phyloP scores from a whole-genome alignment of 306 rosid genomes.

The peach (Prunus persica) region DNA sequence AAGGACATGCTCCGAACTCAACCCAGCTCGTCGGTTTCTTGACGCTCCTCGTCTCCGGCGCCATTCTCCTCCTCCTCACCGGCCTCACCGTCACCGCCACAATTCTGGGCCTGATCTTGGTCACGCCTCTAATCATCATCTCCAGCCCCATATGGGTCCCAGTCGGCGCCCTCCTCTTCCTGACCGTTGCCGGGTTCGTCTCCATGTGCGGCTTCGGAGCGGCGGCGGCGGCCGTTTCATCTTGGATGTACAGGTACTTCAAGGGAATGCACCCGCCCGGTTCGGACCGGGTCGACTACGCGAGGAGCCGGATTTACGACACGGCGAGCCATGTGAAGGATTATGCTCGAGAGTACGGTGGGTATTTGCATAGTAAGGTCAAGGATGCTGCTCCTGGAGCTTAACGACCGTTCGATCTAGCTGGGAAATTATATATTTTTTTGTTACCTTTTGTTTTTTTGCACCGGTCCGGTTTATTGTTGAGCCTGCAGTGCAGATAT shows the following conservation, averaged over 20 bases:
- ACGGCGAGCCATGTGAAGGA: slow-evolving; percentile 86
- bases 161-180: slow-evolving; percentile 23
- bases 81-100: slow-evolving; percentile 47
- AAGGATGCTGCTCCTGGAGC: slow-evolving; percentile 95
- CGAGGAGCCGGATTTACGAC: slow-evolving; percentile 64
- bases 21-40: slow-evolving; percentile 50
- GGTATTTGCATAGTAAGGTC: slow-evolving; percentile 66
- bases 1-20: slow-evolving; percentile 47
- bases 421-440: too few species aligned
- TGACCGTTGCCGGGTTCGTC: slow-evolving; percentile 38
- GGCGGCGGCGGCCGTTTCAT: slow-evolving; percentile 29
- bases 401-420: slow-evolving; percentile 9
- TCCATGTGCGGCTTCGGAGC: slow-evolving; percentile 40
- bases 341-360: slow-evolving; percentile 81
- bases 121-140: slow-evolving; percentile 52
- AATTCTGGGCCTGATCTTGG: slow-evolving; percentile 34
- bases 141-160: slow-evolving; percentile 86
- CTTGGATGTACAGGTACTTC: slow-evolving; percentile 71
- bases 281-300: slow-evolving; percentile 67
- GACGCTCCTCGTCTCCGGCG: slow-evolving; percentile 50
- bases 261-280: slow-evolving; percentile 81
- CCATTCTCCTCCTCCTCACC: slow-evolving; percentile 52
- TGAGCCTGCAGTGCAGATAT: neutral
- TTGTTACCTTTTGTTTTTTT: neutral
- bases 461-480: neutral